Evolutionary conservation across 2,329 filamentous ascomycete species (phyloP), one percentile per base, ranked within the genome.

Genomic region (Rhynchosporium agropyri): DNA sequence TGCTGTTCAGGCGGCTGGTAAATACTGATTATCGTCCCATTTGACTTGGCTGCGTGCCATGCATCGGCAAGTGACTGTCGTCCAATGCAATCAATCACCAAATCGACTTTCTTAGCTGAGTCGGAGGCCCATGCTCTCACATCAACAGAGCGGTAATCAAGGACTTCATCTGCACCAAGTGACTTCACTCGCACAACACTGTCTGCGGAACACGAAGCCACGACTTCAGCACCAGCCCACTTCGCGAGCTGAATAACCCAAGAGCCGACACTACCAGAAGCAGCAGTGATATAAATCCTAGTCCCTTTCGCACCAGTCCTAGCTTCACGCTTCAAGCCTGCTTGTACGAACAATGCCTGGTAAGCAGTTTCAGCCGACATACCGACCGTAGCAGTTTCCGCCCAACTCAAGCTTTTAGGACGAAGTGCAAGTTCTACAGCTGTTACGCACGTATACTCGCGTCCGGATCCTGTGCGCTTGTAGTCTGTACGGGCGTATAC

Each of bases 31-130:
- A 80, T 50, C 28, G 67, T 69, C 0, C 78, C 77, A 2, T 67
- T 69, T 33, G 76, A 72, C 62, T 75, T 77, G 2, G 77, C 73
- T 56, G 68, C 69, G 66, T 73, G 77, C 79, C 79, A 81, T 0
- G 76, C 75, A 68, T 79, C 77, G n/a, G 70, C 69, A 8, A 80
- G 68, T 3, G 76, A 73, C 61, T 72, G 68, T 8, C 76, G 68
- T 4, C 79, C 79, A 57, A 77, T 70, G 55, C 74, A 77, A 69
- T 81, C 79, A 60, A 81, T 63, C 12, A 80, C 76, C 4, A 81
- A 58, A 68, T 81, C 79, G 29, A 79, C 77, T 43, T 67, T 63
- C 60, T 74, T 73, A 4, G 65, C 66, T 3, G 70, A 66, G 40
- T 67, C 58, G 12, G 71, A 71, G 1, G 63, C 61, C 78, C 77